Evolutionary conservation across 164 flowering plant genomes (phyloP).

Genomic region (Sextonia rubra): DNA sequence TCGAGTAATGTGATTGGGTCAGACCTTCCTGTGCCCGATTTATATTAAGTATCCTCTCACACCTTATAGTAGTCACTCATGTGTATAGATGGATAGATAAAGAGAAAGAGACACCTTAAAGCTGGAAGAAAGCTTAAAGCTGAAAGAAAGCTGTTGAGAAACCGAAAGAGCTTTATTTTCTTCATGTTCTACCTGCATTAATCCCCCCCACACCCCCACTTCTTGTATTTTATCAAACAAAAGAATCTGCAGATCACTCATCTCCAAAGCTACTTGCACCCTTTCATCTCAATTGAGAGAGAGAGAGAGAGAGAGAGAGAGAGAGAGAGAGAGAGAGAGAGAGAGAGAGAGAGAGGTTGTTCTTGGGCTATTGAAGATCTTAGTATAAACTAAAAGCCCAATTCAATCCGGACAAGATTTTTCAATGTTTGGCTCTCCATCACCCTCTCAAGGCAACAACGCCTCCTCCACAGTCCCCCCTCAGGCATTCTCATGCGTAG

Average conservation of each 20-base stretch:
- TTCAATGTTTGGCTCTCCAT: constrained; percentile 31
- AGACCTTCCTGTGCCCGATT: constrained; percentile 10
- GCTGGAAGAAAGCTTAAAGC: constrained; percentile 26
- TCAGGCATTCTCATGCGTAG: constrained; percentile 40
- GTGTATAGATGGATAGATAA: constrained; percentile 1
- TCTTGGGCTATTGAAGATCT: constrained; percentile 2
- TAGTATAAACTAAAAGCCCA: background rate
- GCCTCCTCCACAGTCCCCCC: constrained; percentile 28
- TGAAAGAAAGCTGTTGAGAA: constrained; percentile 30
- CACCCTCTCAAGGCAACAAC: constrained; percentile 21
- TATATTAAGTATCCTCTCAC: constrained; percentile 9
- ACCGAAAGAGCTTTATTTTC: constrained; percentile 37
- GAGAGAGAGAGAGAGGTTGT: constrained; percentile 2
- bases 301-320: constrained; percentile 3
- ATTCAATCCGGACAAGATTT: background rate
- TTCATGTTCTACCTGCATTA: constrained; percentile 19
- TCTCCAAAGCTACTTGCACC: constrained; percentile 1
- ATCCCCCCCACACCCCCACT: constrained; percentile 14
- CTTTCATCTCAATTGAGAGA: background rate
- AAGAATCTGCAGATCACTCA: background rate
- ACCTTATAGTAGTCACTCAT: constrained; percentile 13
- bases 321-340: constrained; percentile 7
- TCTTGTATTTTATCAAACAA: constrained; percentile 3
- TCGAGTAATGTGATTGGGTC: constrained; percentile 39
- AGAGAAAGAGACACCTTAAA: constrained; percentile 23